Conservation (phyloP, 2,329 filamentous ascomycete genomes). For the Exophiala sideris region DNA sequence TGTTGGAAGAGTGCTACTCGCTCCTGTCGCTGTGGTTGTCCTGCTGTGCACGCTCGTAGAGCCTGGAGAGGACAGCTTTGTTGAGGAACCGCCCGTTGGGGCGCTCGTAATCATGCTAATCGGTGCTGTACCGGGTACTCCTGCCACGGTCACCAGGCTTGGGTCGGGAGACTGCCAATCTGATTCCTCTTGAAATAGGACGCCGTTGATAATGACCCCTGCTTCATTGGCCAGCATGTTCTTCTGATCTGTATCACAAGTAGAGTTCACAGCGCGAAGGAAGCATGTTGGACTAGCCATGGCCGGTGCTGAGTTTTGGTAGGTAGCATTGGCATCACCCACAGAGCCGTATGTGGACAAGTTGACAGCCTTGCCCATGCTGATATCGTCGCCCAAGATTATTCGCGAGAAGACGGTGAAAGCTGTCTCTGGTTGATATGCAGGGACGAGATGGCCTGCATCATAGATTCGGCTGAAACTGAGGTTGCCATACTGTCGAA, state of each 20-base stretch:
- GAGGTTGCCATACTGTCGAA: slow-evolving; percentile 37
- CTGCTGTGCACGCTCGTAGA: background rate
- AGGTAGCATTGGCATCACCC: slow-evolving; percentile 57
- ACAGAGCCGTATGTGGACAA: slow-evolving; percentile 54
- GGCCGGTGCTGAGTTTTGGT: slow-evolving; percentile 52
- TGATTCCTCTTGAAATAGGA: slow-evolving; percentile 47
- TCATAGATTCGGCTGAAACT: slow-evolving; percentile 52
- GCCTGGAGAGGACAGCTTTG: background rate
- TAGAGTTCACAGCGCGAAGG: slow-evolving; percentile 50
- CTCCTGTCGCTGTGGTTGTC: background rate
- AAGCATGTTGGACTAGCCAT: slow-evolving; percentile 58
- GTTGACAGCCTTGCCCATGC: slow-evolving; percentile 50
- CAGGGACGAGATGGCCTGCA: slow-evolving; percentile 52
- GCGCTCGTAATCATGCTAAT: slow-evolving; percentile 24
- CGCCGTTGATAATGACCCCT: slow-evolving; percentile 59
- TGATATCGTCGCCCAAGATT: slow-evolving; percentile 49
- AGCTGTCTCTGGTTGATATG: slow-evolving; percentile 51
- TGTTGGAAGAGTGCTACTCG: slow-evolving; percentile 24
- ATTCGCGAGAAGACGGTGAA: slow-evolving; percentile 54
- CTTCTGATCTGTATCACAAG: slow-evolving; percentile 54
- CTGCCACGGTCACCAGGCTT: slow-evolving; percentile 26
- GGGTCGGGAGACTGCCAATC: slow-evolving; percentile 37
- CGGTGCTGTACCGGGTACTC: slow-evolving; percentile 30
- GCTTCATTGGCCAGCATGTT: slow-evolving; percentile 47
- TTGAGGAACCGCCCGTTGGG: slow-evolving; percentile 1